These are phyloP conservation scores for Fonsecaea nubica DNA, from an alignment of 2,329 filamentous ascomycete species.

Conservation along the genomic window DNA sequence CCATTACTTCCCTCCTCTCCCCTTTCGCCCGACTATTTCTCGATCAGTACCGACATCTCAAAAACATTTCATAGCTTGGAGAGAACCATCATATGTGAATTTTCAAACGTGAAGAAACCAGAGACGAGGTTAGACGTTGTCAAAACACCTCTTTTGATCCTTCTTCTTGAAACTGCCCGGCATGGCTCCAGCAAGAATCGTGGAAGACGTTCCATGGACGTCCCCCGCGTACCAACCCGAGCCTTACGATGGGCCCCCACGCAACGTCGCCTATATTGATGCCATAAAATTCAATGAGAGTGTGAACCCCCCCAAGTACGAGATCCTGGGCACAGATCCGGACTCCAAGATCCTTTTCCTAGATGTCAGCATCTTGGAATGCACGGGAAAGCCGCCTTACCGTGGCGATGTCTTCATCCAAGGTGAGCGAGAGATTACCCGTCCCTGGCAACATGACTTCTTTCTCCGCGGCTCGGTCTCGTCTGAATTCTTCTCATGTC, in stretches of 20 bases:
- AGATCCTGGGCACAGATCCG: conserved; percentile 46
- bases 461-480: neutral
- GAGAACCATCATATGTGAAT: neutral
- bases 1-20: neutral
- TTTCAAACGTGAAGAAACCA: neutral
- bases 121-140: neutral
- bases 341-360: conserved; percentile 47
- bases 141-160: neutral
- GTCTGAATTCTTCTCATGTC: neutral
- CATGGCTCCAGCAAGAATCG: conserved; percentile 28
- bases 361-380: conserved; percentile 52
- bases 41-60: neutral
- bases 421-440: conserved; percentile 39
- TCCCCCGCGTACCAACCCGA: conserved; percentile 24
- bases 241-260: conserved; percentile 40
- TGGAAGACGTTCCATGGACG: conserved; percentile 28
- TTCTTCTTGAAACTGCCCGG: conserved; percentile 1
- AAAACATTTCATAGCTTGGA: neutral
- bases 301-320: conserved; percentile 46
- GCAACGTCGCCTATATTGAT: conserved; percentile 42
- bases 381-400: conserved; percentile 48
- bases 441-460: neutral
- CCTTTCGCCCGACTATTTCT: conserved; percentile 6
- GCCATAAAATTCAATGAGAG: conserved; percentile 44
- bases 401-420: conserved; percentile 50